Base-by-base conservation (phyloP, 345 rosid genomes). In the Eucalyptus decipiens region DNA sequence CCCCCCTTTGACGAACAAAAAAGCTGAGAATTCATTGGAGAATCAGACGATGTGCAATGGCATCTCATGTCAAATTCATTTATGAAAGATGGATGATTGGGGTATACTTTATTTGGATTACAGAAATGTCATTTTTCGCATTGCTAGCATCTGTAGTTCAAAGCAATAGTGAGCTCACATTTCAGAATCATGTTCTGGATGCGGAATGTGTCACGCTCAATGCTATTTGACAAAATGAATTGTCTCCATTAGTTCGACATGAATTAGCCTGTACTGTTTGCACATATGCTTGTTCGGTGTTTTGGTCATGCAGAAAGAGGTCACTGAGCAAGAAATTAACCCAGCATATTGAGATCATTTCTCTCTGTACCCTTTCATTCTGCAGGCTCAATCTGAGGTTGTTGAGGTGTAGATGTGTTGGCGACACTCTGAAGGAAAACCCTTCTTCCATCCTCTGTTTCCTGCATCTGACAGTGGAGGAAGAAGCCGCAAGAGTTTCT, bases 1-100 rank as follows among this genome's bases (percentile, higher is more conserved):
- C 97, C 98, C 87, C 90, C 96, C 47, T 96, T 95, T 87, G 96
- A 96, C 69, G 88, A 90, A 72, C 80, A 52, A 19, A 80, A 92
- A 88, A 90, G 87, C 89, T 90, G 90, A 91, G 81, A 19, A 72
- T 34, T 18, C 42, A 3, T 69, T 34, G 10, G 43, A 69, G 37
- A 18, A 34, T 69, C 80, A 5, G 80, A 69, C 2, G 0, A 72
- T 18, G 24, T 34, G 43, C 26, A 72, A 34, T 19, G 42, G 43
- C 43, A 72, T 72, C 81, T 34, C 24, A 34, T 72, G 81, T 72
- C 43, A 34, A 67, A 69, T 34, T 18, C 14, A 34, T 72, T 18
- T 34, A 9, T 19, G 13, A 34, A 34, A 72, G 14, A 34, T 72
- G 81, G 43, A 34, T 69, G 80, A 34, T 72, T 69, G 42, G 23